These are phyloP conservation scores for Phytophthora citricola DNA, from an alignment of 352 stramenopile genomes.

Conservation along the genomic window DNA sequence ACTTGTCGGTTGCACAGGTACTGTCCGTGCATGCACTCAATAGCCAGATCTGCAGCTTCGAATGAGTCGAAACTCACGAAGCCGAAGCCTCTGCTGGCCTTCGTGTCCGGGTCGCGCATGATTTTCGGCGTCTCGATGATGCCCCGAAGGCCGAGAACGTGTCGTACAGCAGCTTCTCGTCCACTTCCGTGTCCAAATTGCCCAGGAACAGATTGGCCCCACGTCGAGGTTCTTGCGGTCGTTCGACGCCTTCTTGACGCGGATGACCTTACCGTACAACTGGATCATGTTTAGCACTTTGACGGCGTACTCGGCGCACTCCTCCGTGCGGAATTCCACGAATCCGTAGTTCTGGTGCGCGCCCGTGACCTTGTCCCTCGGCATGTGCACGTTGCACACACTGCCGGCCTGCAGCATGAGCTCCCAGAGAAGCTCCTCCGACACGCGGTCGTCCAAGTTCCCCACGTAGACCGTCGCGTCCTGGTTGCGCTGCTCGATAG, in stretches of 20 bases:
- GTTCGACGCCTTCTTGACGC: slow-evolving; percentile 96
- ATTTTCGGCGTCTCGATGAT: slow-evolving; percentile 97
- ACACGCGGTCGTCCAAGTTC: slow-evolving; percentile 96
- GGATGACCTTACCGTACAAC: slow-evolving; percentile 96
- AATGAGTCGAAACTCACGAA: slow-evolving; percentile 99
- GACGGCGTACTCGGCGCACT: slow-evolving; percentile 98
- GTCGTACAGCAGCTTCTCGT: slow-evolving; percentile 99
- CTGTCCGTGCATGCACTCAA: slow-evolving; percentile 99
- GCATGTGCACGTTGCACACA: slow-evolving; percentile 99
- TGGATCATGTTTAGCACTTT: slow-evolving; percentile 99
- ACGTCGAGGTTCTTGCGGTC: slow-evolving; percentile 97
- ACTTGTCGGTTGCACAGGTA: slow-evolving; percentile 98
- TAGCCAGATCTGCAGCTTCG: slow-evolving; percentile 97
- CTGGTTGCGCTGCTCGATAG: slow-evolving; percentile 91
- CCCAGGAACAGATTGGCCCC: slow-evolving; percentile 99
- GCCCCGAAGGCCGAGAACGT: slow-evolving; percentile 99
- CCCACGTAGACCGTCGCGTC: slow-evolving; percentile 99
- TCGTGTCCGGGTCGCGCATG: slow-evolving; percentile 94
- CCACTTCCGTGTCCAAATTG: slow-evolving; percentile 96
- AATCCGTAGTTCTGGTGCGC: slow-evolving; percentile 98
- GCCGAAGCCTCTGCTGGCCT: slow-evolving; percentile 94
- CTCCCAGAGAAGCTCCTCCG: slow-evolving; percentile 98
- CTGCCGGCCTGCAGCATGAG: slow-evolving; percentile 94
- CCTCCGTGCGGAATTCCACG: slow-evolving; percentile 97
- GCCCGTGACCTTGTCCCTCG: slow-evolving; percentile 98